Evolutionary conservation across 2,329 filamentous ascomycete species (phyloP), one percentile per base, ranked within the genome.

Genomic region (Penicillium occitanis): DNA sequence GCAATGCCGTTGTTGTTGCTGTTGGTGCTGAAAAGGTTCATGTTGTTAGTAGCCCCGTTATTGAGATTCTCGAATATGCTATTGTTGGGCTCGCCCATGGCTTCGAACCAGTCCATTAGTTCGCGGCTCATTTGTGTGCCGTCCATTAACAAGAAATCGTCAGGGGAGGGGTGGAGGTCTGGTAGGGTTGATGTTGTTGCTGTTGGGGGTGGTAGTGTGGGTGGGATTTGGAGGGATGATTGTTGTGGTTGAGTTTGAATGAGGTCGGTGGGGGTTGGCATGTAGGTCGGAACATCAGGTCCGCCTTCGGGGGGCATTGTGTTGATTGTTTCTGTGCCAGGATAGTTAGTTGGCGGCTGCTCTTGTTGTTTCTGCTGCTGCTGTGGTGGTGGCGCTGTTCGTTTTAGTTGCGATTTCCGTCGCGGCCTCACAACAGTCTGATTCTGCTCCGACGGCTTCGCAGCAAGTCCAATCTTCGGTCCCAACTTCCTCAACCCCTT

Each of bases 41-140:
- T 33, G 50, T 33, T 33, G 50, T 7, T 30, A 7, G 13, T 50
- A 4, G 46, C 11, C 0, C 22, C 46, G 46, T 50, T 50, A 14
- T 51, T 51, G 22, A 35, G 30, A 5, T 19, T 35, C 28, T 55
- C 30, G 51, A 7, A 55, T 55, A 37, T 37, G 51, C 51, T 37
- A 13, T 55, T 55, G 30, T 57, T 22, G n/a, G 82, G 81, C 0
- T 82, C 85, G 0, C 86, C 87, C 2, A 86, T 86, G 11, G 86
- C 85, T 71, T 89, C 87, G 66, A 89, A 89, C 71, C 88, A 77
- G 66, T 82, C 85, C 62, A 86, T 87, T 60, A 89, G 72, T 71
- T 89, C 87, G 65, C 85, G 78, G 25, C 79, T 82, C 77, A 83
- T 86, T 46, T 87, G 86, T 74, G 85, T 85, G 4, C 83, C 83